A percentile compares a stretch with the other conserved stretches of the same genome.
Evolutionary conservation across 2,329 filamentous ascomycete species (phyloP).

Genomic region (Fusarium sp.): DNA sequence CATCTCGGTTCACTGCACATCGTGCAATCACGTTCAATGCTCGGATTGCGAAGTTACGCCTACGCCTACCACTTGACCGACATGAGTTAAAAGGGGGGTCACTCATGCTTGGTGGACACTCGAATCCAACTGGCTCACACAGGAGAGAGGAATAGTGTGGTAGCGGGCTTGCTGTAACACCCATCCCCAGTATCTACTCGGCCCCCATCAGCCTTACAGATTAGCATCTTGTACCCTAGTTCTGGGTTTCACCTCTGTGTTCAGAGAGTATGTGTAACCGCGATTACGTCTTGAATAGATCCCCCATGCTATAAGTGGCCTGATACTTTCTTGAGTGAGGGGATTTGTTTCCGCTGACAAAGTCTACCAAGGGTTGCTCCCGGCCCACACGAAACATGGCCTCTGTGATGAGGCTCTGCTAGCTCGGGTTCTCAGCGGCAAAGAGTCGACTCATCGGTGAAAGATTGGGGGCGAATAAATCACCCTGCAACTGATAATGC

Average conservation of each 20-base stretch:
- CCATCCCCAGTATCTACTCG: not conserved
- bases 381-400: not conserved
- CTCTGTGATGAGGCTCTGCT: not conserved
- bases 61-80: not conserved
- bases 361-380: not conserved
- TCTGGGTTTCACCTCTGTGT: not conserved
- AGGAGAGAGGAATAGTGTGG: not conserved
- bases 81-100: not conserved
- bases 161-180: not conserved
- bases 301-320: not conserved
- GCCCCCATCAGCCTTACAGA: not conserved
- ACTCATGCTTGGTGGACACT: not conserved
- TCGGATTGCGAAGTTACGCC: not conserved
- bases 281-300: not conserved
- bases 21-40: not conserved
- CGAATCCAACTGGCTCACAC: not conserved
- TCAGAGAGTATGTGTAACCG: not conserved
- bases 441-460: not conserved
- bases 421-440: not conserved
- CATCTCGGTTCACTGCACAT: not conserved
- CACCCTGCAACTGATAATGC: not conserved
- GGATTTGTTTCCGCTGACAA: not conserved
- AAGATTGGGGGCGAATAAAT: not conserved
- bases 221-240: not conserved
- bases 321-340: not conserved